These are phyloP conservation scores for Neurospora intermedia DNA, from an alignment of 495 filamentous ascomycete species.

Conservation along the genomic window DNA sequence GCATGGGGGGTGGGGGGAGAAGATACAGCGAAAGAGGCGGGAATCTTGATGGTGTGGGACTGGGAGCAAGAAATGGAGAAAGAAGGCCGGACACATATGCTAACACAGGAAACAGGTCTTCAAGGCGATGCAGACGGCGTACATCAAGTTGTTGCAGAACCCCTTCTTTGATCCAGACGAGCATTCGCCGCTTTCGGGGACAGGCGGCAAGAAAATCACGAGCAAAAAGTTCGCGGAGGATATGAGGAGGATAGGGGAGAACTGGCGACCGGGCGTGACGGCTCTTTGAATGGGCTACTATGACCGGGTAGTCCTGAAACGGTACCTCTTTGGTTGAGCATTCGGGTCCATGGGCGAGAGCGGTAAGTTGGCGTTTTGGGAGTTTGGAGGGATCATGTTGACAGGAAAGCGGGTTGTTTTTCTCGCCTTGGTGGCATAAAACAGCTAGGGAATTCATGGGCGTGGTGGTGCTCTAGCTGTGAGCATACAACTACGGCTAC, in stretches of 20 bases:
- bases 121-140: slow-evolving; percentile 79
- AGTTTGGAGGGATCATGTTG: neutral
- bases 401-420: neutral
- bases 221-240: slow-evolving; percentile 73
- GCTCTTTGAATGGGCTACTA: slow-evolving; percentile 16
- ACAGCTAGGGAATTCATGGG: neutral
- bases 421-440: neutral
- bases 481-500: neutral
- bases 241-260: slow-evolving; percentile 72
- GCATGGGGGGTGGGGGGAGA: too few relatives aligned
- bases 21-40: neutral
- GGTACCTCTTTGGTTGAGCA: neutral
- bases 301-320: neutral
- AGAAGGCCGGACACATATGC: neutral
- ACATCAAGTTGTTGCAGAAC: slow-evolving; percentile 81
- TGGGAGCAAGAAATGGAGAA: neutral
- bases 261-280: slow-evolving; percentile 48
- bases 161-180: slow-evolving; percentile 92
- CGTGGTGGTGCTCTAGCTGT: neutral
- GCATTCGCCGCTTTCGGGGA: slow-evolving; percentile 45
- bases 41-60: neutral
- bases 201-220: slow-evolving; percentile 57
- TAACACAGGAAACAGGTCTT: slow-evolving; percentile 52
- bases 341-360: neutral
- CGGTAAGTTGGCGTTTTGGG: neutral